phyloP scores from a whole-genome alignment of 2,329 filamentous ascomycete genomes.

The Harringtonia lauricola region DNA sequence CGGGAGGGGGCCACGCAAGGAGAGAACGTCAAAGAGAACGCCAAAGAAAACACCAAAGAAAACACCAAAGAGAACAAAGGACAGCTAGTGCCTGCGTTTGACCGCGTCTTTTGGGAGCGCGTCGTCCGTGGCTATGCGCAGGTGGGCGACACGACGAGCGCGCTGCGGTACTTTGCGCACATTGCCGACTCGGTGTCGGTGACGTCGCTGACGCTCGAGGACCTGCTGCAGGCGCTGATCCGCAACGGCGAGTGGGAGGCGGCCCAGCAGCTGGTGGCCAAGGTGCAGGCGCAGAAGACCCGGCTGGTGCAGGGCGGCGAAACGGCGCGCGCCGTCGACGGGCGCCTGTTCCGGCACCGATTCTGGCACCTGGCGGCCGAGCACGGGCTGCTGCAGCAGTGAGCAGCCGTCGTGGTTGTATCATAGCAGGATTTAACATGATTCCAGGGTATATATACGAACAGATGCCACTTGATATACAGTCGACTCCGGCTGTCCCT shows the following conservation, averaged over 20 bases:
- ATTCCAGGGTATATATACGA: no score
- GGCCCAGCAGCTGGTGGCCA: conserved; percentile 16
- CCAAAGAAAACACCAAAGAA: no score
- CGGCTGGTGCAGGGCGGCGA: neutral
- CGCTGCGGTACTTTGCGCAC: conserved; percentile 36
- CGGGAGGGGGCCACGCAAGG: neutral
- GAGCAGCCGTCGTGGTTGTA: neutral
- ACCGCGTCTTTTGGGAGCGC: conserved; percentile 60
- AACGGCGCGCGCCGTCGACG: neutral
- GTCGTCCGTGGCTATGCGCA: conserved; percentile 56
- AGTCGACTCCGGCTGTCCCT: no score
- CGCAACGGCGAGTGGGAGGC: conserved; percentile 10
- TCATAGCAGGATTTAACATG: neutral
- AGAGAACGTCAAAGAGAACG: neutral
- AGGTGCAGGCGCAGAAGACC: conserved; percentile 14
- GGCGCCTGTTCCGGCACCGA: conserved; percentile 33
- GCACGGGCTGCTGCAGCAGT: conserved; percentile 22
- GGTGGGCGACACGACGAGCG: conserved; percentile 35
- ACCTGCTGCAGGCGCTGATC: conserved; percentile 26
- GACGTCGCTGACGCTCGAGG: conserved; percentile 29
- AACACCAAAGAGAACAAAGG: no score
- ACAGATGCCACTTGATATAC: no score
- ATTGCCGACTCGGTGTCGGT: conserved; percentile 28
- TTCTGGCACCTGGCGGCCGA: conserved; percentile 38
- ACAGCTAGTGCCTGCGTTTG: no score